Evolutionary conservation across 2,329 filamentous ascomycete genomes (phyloP), one percentile per base, ranked within the genome.

Genomic region (Penicillium italicum): DNA sequence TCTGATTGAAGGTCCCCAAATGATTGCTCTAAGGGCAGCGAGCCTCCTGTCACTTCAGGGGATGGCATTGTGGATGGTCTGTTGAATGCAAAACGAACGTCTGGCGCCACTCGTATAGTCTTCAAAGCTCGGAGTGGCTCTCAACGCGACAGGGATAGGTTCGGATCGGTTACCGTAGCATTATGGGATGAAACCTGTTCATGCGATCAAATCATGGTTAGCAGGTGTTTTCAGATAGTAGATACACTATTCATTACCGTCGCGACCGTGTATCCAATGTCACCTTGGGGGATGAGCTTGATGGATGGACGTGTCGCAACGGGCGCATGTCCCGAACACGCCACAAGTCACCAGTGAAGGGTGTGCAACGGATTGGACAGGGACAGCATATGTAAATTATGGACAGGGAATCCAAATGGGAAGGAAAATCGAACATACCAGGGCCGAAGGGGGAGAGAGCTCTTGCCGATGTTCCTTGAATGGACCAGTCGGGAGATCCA

Each of bases 31-130:
- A 59, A 49, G 24, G 66, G 67, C 36, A 63, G 49, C 14, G 60
- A 61, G 36, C 59, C 59, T 53, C 53, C 57, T 20, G 68, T 62
- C 46, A 66, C 42, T 50, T 72, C 67, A 24, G 73, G 71, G 9
- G 70, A 74, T 41, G 72, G 67, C 73, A 75, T 75, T 58, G 36
- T 68, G 49, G 36, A 46, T 40, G 22, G 36, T 55, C 28, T 44
- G 52, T 38, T 41, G 28, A 55, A 53, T 40, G 54, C 49, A 48
- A 46, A 55, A 43, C 55, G 37, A 55, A 45, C 50, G 46, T 42
- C 36, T 54, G 56, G 57, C 58, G 54, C 61, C 61, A 64, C 60
- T 68, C 59, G 58, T 58, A 57, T 55, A 44, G 55, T 59, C 40
- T 57, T 61, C 53, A 55, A 59, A 56, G 57, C 51, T 60, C 50